phyloP scores from a whole-genome alignment of 805 yeast genomes.

The Kazachstania kunashirensis region DNA sequence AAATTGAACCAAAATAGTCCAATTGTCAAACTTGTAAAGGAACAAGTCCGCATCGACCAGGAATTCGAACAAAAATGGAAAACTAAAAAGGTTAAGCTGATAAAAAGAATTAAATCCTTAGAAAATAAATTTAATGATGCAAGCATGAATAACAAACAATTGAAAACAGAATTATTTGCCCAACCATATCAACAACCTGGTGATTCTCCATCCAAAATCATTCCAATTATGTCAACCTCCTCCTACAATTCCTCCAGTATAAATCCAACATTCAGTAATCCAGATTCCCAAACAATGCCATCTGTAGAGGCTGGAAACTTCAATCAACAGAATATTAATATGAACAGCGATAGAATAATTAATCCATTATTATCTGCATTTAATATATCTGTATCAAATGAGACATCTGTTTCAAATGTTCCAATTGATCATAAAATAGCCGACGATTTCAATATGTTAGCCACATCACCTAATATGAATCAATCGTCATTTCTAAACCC shows the following conservation, averaged over 20 bases:
- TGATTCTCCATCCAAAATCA: slow-evolving; percentile 1
- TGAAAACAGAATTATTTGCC: slow-evolving; percentile 10
- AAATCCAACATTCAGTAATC: slow-evolving; percentile 1
- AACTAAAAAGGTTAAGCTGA: slow-evolving; percentile 12
- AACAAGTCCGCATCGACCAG: slow-evolving; percentile 21
- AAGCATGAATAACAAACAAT: slow-evolving; percentile 16
- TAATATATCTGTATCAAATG: not conserved
- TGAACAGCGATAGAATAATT: not conserved
- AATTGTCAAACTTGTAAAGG: slow-evolving; percentile 17
- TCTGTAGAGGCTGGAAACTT: not conserved
- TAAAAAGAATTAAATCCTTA: slow-evolving; percentile 15
- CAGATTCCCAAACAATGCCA: not conserved
- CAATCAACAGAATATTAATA: not conserved
- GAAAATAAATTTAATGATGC: slow-evolving; percentile 21
- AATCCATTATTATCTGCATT: slow-evolving; percentile 5
- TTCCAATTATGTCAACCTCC: slow-evolving; percentile 1
- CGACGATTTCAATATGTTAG: not conserved
- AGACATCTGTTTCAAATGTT: not conserved
- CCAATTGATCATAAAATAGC: not conserved
- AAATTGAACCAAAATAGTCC: slow-evolving; percentile 17
- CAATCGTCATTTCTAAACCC: not conserved
- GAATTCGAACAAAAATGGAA: slow-evolving; percentile 22
- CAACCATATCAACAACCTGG: slow-evolving; percentile 6
- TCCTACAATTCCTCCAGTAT: slow-evolving; percentile 1
- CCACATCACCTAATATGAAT: slow-evolving; percentile 2